phyloP scores from a whole-genome alignment of 306 rosid genomes.

The Gillenia trifoliata region DNA sequence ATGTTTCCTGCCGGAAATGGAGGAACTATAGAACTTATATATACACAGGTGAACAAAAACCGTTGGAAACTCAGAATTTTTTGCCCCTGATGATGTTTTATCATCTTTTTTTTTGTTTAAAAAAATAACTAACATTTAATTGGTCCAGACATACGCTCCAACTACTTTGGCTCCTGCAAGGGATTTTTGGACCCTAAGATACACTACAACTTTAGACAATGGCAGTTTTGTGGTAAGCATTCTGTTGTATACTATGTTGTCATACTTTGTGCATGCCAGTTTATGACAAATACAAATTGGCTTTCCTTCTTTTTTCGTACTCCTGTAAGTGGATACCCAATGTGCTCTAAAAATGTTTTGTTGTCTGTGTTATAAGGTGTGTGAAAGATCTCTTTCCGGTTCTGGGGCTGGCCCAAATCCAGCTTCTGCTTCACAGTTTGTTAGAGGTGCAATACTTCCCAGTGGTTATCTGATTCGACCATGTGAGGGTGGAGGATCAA shows the following conservation, averaged over 20 bases:
- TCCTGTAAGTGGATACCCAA: not conserved
- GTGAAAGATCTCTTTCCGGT: constrained; percentile 97
- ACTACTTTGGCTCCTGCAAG: constrained; percentile 95
- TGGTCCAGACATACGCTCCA: constrained; percentile 80
- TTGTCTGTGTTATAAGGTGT: constrained; percentile 44
- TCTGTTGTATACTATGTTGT: not conserved
- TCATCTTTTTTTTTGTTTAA: not conserved
- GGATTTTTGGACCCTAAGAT: constrained; percentile 98
- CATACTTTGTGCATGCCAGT: not conserved
- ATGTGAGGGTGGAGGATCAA: constrained; percentile 98
- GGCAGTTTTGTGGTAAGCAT: constrained; percentile 88
- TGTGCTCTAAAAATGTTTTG: not conserved
- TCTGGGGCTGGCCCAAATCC: constrained; percentile 84
- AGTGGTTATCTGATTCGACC: constrained; percentile 97
- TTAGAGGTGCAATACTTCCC: constrained; percentile 82
- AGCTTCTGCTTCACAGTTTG: constrained; percentile 74
- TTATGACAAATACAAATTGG: not conserved
- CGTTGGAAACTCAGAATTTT: not conserved
- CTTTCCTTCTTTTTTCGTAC: not conserved
- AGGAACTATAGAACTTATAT: constrained; percentile 86
- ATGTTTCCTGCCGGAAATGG: constrained; percentile 93
- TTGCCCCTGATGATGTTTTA: not conserved
- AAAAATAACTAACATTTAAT: constrained; percentile 6
- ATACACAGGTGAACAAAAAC: constrained; percentile 65
- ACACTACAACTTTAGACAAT: constrained; percentile 74